A percentile compares a stretch with the other conserved stretches of the same genome.
These are phyloP conservation scores for Dentipellis sp. DNA, from an alignment of 768 basidiomycete species.

Conservation along the genomic window DNA sequence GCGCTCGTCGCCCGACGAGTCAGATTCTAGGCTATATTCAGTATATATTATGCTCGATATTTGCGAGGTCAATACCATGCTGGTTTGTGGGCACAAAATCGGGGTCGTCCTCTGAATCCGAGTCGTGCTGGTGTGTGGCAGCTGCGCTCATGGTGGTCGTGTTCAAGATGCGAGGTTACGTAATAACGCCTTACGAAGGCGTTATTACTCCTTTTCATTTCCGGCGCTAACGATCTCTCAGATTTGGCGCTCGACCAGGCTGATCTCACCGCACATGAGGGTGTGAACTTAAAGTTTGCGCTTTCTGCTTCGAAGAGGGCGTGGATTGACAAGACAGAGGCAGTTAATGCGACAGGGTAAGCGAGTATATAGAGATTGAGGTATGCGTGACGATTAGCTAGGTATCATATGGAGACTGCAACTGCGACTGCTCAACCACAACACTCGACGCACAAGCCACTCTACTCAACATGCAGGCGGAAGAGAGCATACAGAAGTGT, in stretches of 20 bases:
- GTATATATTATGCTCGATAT: neutral
- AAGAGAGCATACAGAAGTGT: conserved; percentile 48
- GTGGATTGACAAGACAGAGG: no score
- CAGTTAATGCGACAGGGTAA: no score
- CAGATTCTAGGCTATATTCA: conserved; percentile 22
- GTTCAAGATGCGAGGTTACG: neutral
- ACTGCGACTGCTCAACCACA: no score
- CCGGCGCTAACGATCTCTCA: no score
- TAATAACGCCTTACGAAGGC: neutral
- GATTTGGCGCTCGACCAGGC: no score
- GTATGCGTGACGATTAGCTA: no score
- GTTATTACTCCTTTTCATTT: neutral
- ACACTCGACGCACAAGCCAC: no score
- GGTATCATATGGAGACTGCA: no score
- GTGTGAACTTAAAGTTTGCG: no score
- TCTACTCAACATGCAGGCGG: conserved; percentile 28
- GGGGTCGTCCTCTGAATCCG: conserved; percentile 61
- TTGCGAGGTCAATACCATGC: conserved; percentile 21
- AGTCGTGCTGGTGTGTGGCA: conserved; percentile 17
- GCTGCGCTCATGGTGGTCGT: neutral
- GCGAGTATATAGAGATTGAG: no score
- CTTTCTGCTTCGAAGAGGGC: no score
- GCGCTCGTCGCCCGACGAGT: conserved; percentile 30
- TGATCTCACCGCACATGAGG: no score
- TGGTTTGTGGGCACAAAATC: conserved; percentile 55